These are phyloP conservation scores for Cytospora chrysosperma DNA, from an alignment of 2,329 filamentous ascomycete species.

Conservation along the genomic window DNA sequence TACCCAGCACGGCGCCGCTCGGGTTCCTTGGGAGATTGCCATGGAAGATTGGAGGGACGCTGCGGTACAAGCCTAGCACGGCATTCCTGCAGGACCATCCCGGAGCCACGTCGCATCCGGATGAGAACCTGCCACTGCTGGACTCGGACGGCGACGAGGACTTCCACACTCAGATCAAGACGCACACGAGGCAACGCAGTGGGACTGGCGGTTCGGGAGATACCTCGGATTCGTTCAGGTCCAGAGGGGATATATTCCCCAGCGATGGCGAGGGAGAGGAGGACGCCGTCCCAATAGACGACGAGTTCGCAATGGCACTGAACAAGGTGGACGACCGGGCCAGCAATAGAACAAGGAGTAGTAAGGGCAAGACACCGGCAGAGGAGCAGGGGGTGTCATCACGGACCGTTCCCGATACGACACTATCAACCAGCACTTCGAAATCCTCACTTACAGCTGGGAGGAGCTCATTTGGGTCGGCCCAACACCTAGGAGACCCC, in stretches of 20 bases:
- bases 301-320: conserved; percentile 85
- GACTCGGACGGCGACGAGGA: conserved; percentile 53
- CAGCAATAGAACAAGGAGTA: conserved; percentile 62
- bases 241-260: conserved; percentile 84
- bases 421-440: conserved; percentile 45
- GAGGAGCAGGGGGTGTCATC: conserved; percentile 36
- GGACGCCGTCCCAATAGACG: conserved; percentile 88
- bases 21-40: conserved; percentile 83
- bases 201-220: conserved; percentile 76
- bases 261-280: conserved; percentile 85
- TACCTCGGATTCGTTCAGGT: conserved; percentile 83
- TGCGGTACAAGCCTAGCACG: conserved; percentile 87
- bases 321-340: conserved; percentile 73
- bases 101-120: conserved; percentile 42
- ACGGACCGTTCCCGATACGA: conserved; percentile 59
- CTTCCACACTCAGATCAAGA: conserved; percentile 18
- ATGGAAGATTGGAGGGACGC: conserved; percentile 77
- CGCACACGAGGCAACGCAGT: conserved; percentile 62
- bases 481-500: conserved; percentile 38
- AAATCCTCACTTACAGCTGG: conserved; percentile 30
- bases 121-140: conserved; percentile 71
- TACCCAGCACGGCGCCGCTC: conserved; percentile 80
- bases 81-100: conserved; percentile 89
- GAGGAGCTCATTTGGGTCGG: conserved; percentile 28
- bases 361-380: conserved; percentile 56